These are phyloP conservation scores for Stephania cephalantha DNA, from an alignment of 164 flowering plant genomes.

Conservation along the genomic window DNA sequence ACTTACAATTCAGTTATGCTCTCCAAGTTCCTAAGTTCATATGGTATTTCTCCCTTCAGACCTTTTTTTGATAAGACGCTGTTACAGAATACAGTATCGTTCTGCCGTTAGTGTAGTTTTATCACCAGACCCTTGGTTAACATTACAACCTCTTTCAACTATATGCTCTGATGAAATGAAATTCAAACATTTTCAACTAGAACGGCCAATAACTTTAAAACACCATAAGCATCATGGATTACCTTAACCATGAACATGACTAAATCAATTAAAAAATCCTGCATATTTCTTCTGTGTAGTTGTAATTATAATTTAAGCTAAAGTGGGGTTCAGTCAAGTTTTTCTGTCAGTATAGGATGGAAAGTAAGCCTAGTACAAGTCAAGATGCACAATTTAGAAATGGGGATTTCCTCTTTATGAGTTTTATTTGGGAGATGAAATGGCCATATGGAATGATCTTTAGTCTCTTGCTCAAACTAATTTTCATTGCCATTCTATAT, in stretches of 20 bases:
- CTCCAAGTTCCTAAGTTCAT: slow-evolving; percentile 57
- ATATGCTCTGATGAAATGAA: background rate
- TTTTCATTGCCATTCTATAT: no score
- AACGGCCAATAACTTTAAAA: background rate
- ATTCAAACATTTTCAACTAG: background rate
- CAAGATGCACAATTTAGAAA: background rate
- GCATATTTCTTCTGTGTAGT: background rate
- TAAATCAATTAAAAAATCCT: background rate
- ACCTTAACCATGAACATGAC: background rate
- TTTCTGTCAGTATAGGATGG: background rate
- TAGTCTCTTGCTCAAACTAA: background rate
- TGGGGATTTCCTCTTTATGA: background rate
- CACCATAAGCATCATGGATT: background rate
- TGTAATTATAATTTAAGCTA: background rate
- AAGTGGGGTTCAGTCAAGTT: background rate
- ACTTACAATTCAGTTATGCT: slow-evolving; percentile 80
- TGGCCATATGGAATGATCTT: background rate
- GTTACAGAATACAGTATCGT: slow-evolving; percentile 25
- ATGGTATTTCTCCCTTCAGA: slow-evolving; percentile 58
- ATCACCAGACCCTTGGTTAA: background rate
- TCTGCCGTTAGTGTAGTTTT: background rate
- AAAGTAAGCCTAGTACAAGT: background rate
- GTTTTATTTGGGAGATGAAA: background rate
- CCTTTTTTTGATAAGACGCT: slow-evolving; percentile 67
- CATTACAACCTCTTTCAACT: background rate